Evolutionary conservation across 352 stramenopile genomes (phyloP), one percentile per base, ranked within the genome.

Genomic region (Pythium oligandrum): DNA sequence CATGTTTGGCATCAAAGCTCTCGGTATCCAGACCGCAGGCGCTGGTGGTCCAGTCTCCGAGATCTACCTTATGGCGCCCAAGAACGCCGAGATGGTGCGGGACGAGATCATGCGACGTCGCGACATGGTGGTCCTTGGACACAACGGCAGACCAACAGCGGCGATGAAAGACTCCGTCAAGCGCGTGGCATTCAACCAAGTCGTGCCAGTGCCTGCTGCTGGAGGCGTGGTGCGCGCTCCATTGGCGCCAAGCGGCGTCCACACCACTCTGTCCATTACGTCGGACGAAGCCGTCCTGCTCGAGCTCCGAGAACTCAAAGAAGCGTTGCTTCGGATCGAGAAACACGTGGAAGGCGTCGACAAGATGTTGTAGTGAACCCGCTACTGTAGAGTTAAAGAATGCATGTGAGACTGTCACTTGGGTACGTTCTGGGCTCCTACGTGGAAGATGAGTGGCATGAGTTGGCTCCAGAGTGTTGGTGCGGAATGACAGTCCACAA

Each of bases 81-180:
- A 51, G 45, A 48, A 64, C 36, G 57, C 57, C 6, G 50, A 59
- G 40, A 59, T 64, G 45, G 49, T 64, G 31, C 57, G 57, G 8
- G 57, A 64, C 34, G 31, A 56, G 4, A 59, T 59, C 17, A 33
- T 64, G 5, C 31, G 55, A 12, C 57, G 57, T 11, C 57, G 57
- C 26, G 57, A 64, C 37, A 33, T 44, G 9, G 46, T 64, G 5
- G 57, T 64, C 4, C 8, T 59, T 4, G 57, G 57, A 12, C 26
- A 39, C 4, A 45, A 45, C 1, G 26, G 17, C 17, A 26, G 17
- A n/a, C n/a, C n/a, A n/a, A n/a, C n/a, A n/a, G n/a, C n/a, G n/a
- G n/a, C n/a, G n/a, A n/a, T n/a, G n/a, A n/a, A n/a, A n/a, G n/a
- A 26, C 17, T 0, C 17, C 17, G 17, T 26, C 17, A 26, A 26